phyloP scores from a whole-genome alignment of 2,329 filamentous ascomycete genomes.

The Fusarium luffae region DNA sequence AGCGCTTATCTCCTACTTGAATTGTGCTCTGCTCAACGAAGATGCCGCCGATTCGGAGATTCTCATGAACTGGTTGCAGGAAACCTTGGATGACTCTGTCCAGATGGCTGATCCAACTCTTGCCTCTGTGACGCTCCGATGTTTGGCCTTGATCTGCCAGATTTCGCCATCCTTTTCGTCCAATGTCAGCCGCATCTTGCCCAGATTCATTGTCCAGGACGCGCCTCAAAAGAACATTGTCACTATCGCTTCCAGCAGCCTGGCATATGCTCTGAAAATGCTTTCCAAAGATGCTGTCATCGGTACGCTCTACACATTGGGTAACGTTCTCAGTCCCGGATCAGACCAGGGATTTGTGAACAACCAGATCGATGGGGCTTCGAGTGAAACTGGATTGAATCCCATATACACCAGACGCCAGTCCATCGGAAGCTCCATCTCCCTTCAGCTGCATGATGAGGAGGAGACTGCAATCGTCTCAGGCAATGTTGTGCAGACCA shows the following conservation, averaged over 20 bases:
- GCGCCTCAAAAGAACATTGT: conserved; percentile 76
- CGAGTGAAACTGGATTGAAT: conserved; percentile 53
- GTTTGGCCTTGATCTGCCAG: conserved; percentile 83
- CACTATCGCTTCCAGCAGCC: conserved; percentile 81
- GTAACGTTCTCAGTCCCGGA: conserved; percentile 88
- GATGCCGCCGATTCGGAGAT: conserved; percentile 82
- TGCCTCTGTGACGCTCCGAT: conserved; percentile 81
- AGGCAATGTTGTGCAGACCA: conserved; percentile 91
- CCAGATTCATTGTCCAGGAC: conserved; percentile 89
- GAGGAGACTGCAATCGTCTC: conserved; percentile 83
- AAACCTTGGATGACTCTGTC: conserved; percentile 78
- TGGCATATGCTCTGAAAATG: conserved; percentile 82
- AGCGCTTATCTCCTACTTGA: conserved; percentile 84
- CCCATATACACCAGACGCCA: conserved; percentile 65
- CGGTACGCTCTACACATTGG: conserved; percentile 94
- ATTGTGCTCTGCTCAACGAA: conserved; percentile 84
- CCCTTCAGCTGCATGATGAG: conserved; percentile 77
- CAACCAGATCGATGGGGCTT: conserved; percentile 58
- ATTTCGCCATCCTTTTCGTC: conserved; percentile 78
- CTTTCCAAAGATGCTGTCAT: conserved; percentile 94
- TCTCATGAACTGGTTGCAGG: conserved; percentile 87
- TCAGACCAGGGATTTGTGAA: conserved; percentile 66
- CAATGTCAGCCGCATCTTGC: conserved; percentile 79
- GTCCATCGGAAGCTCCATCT: conserved; percentile 80
- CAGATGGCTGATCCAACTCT: conserved; percentile 86